Evolutionary conservation across 2,329 filamentous ascomycete species (phyloP), one percentile per base, ranked within the genome.

Genomic region (Penicillium crustosum): DNA sequence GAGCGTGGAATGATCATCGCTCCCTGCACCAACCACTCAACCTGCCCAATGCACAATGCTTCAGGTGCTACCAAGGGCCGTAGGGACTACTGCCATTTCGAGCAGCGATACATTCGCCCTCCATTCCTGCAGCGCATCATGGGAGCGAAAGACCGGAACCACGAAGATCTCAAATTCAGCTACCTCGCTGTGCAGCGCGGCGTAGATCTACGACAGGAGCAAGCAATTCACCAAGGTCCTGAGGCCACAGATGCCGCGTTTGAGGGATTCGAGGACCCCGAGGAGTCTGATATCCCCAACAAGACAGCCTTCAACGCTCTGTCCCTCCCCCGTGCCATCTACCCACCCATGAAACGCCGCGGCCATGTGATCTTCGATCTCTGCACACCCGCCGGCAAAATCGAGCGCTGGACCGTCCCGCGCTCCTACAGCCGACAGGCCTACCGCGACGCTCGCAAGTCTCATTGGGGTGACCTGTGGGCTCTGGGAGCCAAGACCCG

Each of bases 341-440:
- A 93, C 29, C 85, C 89, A 0, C 91, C 94, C 0, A 80, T 99
- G 59, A 99, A 99, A 79, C 86, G 91, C 25, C 86, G 86, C 39
- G 91, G 92, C 0, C 94, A 99, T 72, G 88, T 97, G 43, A 91
- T 89, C 17, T 79, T 99, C 29, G 94, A 99, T 71, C 73, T 97
- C 3, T 99, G 94, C 80, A 97, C 94, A 0, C 89, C 93, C 0
- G 82, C 85, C 0, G 94, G 90, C 33, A 86, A 84, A 42, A 86
- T 97, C 35, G 93, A 99, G 79, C 90, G 94, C 55, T 99, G 94
- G 94, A 94, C 89, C 0, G 88, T 99, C 0, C 90, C 93, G 2
- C 87, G 87, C 66, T 91, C 87, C 59, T 94, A 88, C 75, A 88
- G 88, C 73, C 87, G 84, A 66, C 86, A 89, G 67, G 92, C 92